Base-by-base conservation (phyloP, 2,329 filamentous ascomycete genomes). In the Paecilomyces niveus region DNA sequence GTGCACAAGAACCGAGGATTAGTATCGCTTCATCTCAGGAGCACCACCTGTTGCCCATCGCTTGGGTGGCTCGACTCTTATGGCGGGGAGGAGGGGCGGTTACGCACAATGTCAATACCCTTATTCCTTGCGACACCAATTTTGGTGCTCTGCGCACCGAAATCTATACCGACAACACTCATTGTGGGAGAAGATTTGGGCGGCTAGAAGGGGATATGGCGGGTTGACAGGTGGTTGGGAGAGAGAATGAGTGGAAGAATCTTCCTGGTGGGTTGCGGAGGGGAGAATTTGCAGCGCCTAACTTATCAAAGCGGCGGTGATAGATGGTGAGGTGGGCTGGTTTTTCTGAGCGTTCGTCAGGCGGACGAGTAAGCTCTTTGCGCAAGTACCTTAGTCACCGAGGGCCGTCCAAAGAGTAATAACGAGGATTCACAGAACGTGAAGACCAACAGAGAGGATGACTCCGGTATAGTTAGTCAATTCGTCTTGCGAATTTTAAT, bases 61-160 rank as follows among this genome's bases (percentile, higher is more conserved):
- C 15, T 35, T 39, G 35, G 29, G 35, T 52, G 53, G 57, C 53
- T 18, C 45, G 11, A 7, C 21, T 51, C 31, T 33, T 32, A 60
- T n/a, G 31, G 35, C 54, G 53, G 58, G 59, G 57, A 53, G 55
- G n/a, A 56, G 55, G 51, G 56, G 56, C 50, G 60, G 63, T 60
- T 73, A 94, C 92, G 74, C 85, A 96, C 92, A 76, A 99, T 94
- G 83, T 99, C 94, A 77, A 99, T 94, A 81, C 94, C 94, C 76
- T 95, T 92, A 80, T 97, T 97, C 77, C 94, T 87, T 74, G 94
- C 94, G 78, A 97, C 93, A 76, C 93, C 93, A 79, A 97, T 89
- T 74, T 96, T 92, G 76, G 93, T 96, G 85, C 95, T 96, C 76
- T 96, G 87, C 68, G 91, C 91, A 81, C 93, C 93, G 81, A 97